Conservation (phyloP, 306 rosid genomes). For the Comarum palustre region DNA sequence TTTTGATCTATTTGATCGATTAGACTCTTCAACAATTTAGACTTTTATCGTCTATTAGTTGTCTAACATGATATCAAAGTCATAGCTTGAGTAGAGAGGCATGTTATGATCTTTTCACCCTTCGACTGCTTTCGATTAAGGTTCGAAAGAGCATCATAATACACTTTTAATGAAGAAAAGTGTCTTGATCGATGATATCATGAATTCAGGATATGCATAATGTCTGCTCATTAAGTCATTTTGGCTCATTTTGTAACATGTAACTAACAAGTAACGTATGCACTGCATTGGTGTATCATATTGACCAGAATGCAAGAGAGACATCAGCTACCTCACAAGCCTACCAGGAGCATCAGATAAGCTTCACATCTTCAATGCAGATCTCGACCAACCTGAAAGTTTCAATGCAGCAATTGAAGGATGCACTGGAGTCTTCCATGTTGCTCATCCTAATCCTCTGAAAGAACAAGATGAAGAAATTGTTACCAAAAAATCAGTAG, state of each 20-base stretch:
- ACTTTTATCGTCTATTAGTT: background rate
- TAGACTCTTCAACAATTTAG: background rate
- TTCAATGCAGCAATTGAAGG: conserved; percentile 48
- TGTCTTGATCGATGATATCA: too few species aligned
- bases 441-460: conserved; percentile 32
- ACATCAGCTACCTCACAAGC: conserved; percentile 43
- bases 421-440: conserved; percentile 54
- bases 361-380: conserved; percentile 45
- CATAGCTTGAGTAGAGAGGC: too few species aligned
- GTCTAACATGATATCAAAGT: background rate
- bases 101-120: background rate
- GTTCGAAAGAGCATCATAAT: too few species aligned
- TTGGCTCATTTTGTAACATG: background rate
- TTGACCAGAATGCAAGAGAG: conserved; percentile 24
- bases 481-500: conserved; percentile 38
- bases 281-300: background rate
- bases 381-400: conserved; percentile 49
- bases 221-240: too few species aligned
- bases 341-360: conserved; percentile 49
- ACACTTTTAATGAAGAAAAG: too few species aligned
- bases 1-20: background rate
- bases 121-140: background rate
- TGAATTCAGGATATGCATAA: too few species aligned
- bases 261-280: background rate
- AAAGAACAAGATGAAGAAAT: conserved; percentile 42